Evolutionary conservation across 495 filamentous ascomycete species (phyloP).

Genomic region (Pseudomonodictys pantanalensis): DNA sequence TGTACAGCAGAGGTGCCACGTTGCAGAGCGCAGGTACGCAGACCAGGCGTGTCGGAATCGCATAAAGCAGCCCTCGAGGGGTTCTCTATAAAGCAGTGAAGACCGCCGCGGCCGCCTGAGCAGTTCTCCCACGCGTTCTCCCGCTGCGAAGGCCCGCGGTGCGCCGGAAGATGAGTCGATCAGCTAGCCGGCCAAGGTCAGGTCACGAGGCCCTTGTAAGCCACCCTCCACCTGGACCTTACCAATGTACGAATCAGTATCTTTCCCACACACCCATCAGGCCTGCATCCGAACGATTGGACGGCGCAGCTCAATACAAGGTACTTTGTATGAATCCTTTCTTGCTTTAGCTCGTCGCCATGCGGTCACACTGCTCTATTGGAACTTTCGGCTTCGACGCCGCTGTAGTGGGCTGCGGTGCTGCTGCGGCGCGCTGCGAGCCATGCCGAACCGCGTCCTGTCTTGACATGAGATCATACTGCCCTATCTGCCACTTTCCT

Average conservation of each 20-base stretch:
- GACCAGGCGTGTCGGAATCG: constrained; percentile 4
- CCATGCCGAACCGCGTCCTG: constrained; percentile 9
- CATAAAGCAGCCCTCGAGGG: constrained; percentile 14
- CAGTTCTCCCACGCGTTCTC: neutral
- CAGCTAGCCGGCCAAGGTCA: constrained; percentile 24
- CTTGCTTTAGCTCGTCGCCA: constrained; percentile 32
- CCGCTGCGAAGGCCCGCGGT: constrained; percentile 1
- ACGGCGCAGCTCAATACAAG: constrained; percentile 15
- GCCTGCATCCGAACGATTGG: constrained; percentile 17
- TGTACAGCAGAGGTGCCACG: constrained; percentile 29
- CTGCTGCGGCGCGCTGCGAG: constrained; percentile 16
- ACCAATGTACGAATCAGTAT: constrained; percentile 29
- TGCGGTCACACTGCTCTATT: constrained; percentile 30
- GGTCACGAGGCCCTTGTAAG: constrained; percentile 32
- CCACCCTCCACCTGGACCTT: constrained; percentile 20
- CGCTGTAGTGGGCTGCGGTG: constrained; percentile 5
- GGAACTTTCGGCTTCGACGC: constrained; percentile 15
- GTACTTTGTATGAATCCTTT: constrained; percentile 33
- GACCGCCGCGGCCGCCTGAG: neutral
- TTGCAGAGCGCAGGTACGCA: constrained; percentile 31
- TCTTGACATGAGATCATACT: constrained; percentile 25
- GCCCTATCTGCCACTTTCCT: constrained; percentile 11
- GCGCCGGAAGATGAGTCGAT: constrained; percentile 26
- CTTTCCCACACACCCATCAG: constrained; percentile 29
- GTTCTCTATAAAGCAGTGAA: constrained; percentile 15